Conservation (phyloP, 805 yeast genomes). For the Citeromyces nyonsensis region DNA sequence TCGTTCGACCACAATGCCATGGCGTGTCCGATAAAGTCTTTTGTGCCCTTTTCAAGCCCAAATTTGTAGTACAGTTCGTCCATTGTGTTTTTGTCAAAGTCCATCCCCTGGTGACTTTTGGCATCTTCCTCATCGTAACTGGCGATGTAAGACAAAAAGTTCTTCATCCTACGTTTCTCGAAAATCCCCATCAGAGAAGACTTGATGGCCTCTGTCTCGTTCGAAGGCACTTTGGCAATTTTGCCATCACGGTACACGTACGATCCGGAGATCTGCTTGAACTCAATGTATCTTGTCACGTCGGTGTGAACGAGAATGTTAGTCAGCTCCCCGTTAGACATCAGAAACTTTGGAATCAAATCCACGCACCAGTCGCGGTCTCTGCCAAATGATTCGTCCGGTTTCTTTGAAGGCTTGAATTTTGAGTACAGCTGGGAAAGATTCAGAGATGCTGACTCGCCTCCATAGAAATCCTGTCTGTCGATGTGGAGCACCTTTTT, state of each 20-base stretch:
- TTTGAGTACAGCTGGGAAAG: conserved; percentile 60
- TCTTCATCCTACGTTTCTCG: conserved; percentile 91
- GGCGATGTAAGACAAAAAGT: conserved; percentile 78
- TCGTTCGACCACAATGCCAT: conserved; percentile 97
- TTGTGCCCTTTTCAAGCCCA: conserved; percentile 85
- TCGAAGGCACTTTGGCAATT: conserved; percentile 90
- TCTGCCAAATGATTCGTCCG: conserved; percentile 64
- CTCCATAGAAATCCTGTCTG: conserved; percentile 93
- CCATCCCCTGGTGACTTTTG: conserved; percentile 72
- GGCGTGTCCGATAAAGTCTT: conserved; percentile 95
- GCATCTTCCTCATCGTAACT: conserved; percentile 65
- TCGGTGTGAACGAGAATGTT: conserved; percentile 91
- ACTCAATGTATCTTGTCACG: conserved; percentile 90
- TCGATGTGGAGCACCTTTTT: conserved; percentile 95
- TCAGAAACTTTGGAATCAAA: conserved; percentile 87
- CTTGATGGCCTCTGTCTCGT: conserved; percentile 77
- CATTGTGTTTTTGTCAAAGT: conserved; percentile 81
- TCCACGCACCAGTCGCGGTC: conserved; percentile 98
- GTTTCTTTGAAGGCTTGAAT: conserved; percentile 70
- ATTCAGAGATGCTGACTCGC: conserved; percentile 76
- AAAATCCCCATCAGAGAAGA: conserved; percentile 92
- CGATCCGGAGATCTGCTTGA: conserved; percentile 92
- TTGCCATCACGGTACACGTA: conserved; percentile 84
- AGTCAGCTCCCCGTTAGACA: conserved; percentile 96
- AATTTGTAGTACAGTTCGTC: conserved; percentile 79